These are phyloP conservation scores for Babesia bovis DNA, from an alignment of 169 alveolate genomes.

Conservation along the genomic window DNA sequence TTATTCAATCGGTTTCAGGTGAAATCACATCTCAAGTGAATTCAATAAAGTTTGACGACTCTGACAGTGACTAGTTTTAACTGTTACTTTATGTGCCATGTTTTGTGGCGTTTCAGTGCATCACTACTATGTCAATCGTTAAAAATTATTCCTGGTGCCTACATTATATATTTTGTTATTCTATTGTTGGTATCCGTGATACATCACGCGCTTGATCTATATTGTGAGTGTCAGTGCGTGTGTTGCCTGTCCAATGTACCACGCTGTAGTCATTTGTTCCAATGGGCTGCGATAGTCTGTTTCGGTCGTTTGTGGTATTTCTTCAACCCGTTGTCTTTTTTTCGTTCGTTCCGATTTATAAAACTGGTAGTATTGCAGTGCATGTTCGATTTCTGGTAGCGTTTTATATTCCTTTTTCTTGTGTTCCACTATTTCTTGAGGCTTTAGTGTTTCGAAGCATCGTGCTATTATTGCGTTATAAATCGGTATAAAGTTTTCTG, in stretches of 20 bases:
- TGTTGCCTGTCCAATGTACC: constrained; percentile 38
- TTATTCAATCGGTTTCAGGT: constrained; percentile 14
- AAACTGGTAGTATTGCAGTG: background rate
- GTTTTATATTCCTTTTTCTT: background rate
- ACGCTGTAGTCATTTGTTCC: background rate
- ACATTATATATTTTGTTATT: too few relatives aligned
- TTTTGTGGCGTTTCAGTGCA: too few relatives aligned
- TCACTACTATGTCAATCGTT: too few relatives aligned
- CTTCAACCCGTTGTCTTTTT: background rate
- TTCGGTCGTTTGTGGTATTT: background rate
- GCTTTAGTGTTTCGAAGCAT: constrained; percentile 38
- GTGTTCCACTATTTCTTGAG: background rate
- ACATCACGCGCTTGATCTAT: too few relatives aligned
- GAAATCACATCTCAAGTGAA: constrained; percentile 53
- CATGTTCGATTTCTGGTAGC: constrained; percentile 31
- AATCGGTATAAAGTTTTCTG: constrained; percentile 48
- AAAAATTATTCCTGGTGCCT: too few relatives aligned
- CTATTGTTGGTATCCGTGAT: too few relatives aligned
- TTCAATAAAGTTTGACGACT: constrained; percentile 58
- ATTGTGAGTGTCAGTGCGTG: constrained; percentile 25
- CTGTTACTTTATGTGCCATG: background rate
- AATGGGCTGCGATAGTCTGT: background rate
- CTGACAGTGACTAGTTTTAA: constrained; percentile 24
- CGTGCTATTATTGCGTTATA: constrained; percentile 54
- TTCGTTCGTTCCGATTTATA: background rate